phyloP scores from a whole-genome alignment of 768 basidiomycete genomes.

The Kwoniella dendrophila region DNA sequence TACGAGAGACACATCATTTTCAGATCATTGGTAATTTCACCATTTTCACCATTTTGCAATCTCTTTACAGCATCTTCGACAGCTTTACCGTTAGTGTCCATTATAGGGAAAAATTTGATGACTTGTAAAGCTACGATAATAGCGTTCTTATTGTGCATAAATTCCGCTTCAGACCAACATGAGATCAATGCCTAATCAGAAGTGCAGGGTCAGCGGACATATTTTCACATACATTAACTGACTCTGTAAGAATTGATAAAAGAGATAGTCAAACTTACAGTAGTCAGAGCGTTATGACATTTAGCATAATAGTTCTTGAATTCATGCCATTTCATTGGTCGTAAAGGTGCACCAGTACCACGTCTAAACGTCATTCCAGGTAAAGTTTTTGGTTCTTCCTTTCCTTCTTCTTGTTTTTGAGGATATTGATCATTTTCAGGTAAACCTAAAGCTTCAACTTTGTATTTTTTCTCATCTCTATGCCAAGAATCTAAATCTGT shows the following conservation, averaged over 20 bases:
- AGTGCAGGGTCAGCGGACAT: background rate
- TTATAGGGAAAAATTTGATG: conserved; percentile 80
- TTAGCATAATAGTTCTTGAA: conserved; percentile 75
- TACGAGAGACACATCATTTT: conserved; percentile 33
- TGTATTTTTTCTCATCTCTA: conserved; percentile 63
- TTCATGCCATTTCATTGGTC: conserved; percentile 65
- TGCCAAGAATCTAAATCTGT: conserved; percentile 79
- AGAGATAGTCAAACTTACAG: conserved; percentile 62
- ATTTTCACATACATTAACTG: background rate
- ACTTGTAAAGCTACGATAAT: conserved; percentile 91
- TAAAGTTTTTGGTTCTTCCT: conserved; percentile 62
- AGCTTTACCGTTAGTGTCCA: conserved; percentile 59
- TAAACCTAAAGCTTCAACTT: conserved; percentile 68
- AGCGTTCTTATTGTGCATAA: conserved; percentile 97
- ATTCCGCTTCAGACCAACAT: conserved; percentile 83
- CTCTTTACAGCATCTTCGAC: conserved; percentile 36
- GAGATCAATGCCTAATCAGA: conserved; percentile 66
- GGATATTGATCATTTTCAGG: conserved; percentile 65
- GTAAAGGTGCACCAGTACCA: conserved; percentile 58
- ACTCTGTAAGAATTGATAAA: no score
- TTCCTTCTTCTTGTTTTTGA: conserved; percentile 19
- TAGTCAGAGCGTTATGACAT: conserved; percentile 76
- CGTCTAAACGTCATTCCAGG: conserved; percentile 66
- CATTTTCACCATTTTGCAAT: conserved; percentile 19
- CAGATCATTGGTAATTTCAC: conserved; percentile 26